Percentiles rank a stretch among this genome's conserved stretches.
phyloP scores from a whole-genome alignment of 139 green algal genomes.

The Marvania coccoides region DNA sequence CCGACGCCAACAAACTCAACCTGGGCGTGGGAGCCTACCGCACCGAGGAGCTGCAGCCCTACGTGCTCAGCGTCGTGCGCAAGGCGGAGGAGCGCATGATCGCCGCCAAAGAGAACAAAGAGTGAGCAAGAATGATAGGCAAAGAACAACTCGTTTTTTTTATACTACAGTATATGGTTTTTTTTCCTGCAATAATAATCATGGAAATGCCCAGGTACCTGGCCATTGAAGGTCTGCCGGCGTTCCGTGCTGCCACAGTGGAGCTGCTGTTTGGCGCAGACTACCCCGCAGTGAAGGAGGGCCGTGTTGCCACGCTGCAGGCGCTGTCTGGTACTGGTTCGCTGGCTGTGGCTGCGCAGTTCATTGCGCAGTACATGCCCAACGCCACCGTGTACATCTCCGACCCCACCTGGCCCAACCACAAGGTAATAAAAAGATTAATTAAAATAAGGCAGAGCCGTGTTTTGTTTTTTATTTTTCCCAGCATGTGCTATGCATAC shows the following conservation, averaged over 20 bases:
- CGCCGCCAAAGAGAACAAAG: constrained; percentile 77
- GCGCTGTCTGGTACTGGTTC: constrained; percentile 90
- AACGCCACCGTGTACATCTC: constrained; percentile 65
- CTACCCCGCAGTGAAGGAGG: constrained; percentile 65
- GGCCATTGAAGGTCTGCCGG: constrained; percentile 82
- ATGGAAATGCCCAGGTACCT: too few relatives aligned
- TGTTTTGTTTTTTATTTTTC: too few relatives aligned
- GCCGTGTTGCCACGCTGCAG: constrained; percentile 65
- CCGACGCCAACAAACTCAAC: constrained; percentile 82
- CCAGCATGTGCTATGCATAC: too few relatives aligned
- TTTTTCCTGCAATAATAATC: too few relatives aligned
- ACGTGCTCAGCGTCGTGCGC: constrained; percentile 87
- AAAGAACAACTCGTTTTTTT: too few relatives aligned
- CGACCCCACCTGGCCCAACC: constrained; percentile 92
- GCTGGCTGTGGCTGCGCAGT: constrained; percentile 83
- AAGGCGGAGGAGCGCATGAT: constrained; percentile 91
- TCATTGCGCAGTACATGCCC: constrained; percentile 80
- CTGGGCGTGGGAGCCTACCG: constrained; percentile 94
- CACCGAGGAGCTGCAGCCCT: constrained; percentile 91
- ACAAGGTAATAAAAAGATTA: too few relatives aligned
- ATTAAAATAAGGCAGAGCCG: too few relatives aligned
- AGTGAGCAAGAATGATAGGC: too few relatives aligned
- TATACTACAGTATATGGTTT: too few relatives aligned
- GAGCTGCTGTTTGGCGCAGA: constrained; percentile 78
- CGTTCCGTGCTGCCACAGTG: constrained; percentile 79